Percentiles rank a stretch among this genome's conserved stretches.
Conservation (phyloP, 2,329 filamentous ascomycete species). For the Plenodomus tracheiphilus region DNA sequence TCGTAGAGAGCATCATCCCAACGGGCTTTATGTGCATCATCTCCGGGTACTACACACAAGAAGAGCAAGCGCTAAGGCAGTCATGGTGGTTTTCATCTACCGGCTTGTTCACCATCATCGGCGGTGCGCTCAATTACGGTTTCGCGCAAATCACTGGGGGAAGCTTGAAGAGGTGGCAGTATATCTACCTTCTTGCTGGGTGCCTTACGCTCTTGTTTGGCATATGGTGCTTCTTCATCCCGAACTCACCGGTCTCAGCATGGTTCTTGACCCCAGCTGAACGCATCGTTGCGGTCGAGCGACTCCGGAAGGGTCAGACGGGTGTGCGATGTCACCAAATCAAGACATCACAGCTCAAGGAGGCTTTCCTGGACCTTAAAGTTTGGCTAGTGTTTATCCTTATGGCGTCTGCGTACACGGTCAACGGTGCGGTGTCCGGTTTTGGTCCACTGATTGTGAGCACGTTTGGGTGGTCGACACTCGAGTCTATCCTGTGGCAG, state of each 20-base stretch:
- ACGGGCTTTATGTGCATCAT: conserved; percentile 62
- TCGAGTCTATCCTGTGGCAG: conserved; percentile 58
- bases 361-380: conserved; percentile 53
- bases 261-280: conserved; percentile 70
- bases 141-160: conserved; percentile 44
- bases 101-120: conserved; percentile 41
- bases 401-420: conserved; percentile 60
- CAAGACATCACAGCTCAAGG: conserved; percentile 56
- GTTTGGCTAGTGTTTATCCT: conserved; percentile 47
- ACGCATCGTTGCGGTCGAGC: conserved; percentile 57
- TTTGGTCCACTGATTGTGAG: conserved; percentile 45
- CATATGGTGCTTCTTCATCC: conserved; percentile 68
- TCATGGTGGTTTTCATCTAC: conserved; percentile 69
- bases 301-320: conserved; percentile 52
- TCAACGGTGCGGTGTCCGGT: conserved; percentile 49
- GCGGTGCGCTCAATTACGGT: conserved; percentile 39
- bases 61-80: conserved; percentile 55
- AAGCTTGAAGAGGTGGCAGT: conserved; percentile 61
- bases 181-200: conserved; percentile 67
- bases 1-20: conserved; percentile 60
- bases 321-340: conserved; percentile 57
- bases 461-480: conserved; percentile 49
- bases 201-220: conserved; percentile 62
- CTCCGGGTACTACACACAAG: conserved; percentile 46
- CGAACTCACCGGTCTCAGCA: conserved; percentile 67